A percentile compares a stretch with the other conserved stretches of the same genome.
phyloP scores from a whole-genome alignment of 2,329 filamentous ascomycete genomes.

The Juglanconis oblonga region DNA sequence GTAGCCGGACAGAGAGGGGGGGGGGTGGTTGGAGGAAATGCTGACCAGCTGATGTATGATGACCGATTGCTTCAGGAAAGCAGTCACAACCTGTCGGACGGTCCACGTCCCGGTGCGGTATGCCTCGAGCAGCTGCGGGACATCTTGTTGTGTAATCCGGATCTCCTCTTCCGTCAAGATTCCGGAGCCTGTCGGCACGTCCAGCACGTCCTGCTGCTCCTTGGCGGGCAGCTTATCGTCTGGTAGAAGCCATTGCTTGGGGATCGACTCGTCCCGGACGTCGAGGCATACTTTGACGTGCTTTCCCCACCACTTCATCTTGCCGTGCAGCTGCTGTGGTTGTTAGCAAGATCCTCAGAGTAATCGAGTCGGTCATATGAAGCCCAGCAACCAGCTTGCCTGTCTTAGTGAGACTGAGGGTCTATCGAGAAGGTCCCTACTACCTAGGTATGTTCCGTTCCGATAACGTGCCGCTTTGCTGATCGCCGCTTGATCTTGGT shows the following conservation, averaged over 20 bases:
- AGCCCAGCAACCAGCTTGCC: neutral
- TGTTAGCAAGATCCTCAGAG: neutral
- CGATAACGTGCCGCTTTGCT: neutral
- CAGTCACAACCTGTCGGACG: conserved; percentile 36
- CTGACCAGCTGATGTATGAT: conserved; percentile 43
- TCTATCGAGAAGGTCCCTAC: too few species aligned
- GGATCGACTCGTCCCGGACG: conserved; percentile 32
- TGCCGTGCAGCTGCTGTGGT: neutral
- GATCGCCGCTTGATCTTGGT: too few species aligned
- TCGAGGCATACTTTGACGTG: conserved; percentile 31
- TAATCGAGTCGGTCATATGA: neutral
- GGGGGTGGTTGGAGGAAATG: neutral
- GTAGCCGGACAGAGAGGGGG: neutral
- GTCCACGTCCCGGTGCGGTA: conserved; percentile 24
- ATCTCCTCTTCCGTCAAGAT: conserved; percentile 33
- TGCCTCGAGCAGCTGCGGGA: conserved; percentile 26
- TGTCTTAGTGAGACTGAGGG: too few species aligned
- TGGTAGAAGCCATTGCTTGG: conserved; percentile 31
- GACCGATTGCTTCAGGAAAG: conserved; percentile 48
- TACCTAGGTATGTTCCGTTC: neutral
- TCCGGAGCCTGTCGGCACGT: conserved; percentile 25
- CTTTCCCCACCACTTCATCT: conserved; percentile 25
- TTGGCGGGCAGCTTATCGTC: conserved; percentile 25
- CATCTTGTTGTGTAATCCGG: conserved; percentile 35
- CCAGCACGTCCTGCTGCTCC: conserved; percentile 24